Conservation (phyloP, 768 basidiomycete species). For the Termitomyces sp. region DNA sequence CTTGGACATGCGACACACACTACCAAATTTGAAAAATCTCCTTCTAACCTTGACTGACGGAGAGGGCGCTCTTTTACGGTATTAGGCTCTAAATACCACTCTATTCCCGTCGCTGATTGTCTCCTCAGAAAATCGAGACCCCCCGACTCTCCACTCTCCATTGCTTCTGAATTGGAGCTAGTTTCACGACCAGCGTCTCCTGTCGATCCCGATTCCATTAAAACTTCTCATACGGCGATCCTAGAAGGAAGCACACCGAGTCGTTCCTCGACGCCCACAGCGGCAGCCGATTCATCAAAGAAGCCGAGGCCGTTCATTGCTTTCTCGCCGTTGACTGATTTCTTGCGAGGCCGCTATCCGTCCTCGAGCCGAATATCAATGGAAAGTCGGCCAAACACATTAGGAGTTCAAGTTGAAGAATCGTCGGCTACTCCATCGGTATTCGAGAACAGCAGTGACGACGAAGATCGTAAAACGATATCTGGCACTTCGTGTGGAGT, state of each 20-base stretch:
- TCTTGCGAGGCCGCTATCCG: constrained; percentile 58
- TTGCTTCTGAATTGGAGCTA: constrained; percentile 18
- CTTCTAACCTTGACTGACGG: constrained; percentile 80
- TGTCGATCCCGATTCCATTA: constrained; percentile 19
- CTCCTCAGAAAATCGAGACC: constrained; percentile 15
- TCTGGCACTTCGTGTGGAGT: constrained; percentile 6
- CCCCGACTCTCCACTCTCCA: constrained; percentile 21
- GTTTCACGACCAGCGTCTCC: constrained; percentile 18
- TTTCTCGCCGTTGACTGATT: constrained; percentile 58
- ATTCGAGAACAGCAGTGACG: constrained; percentile 23
- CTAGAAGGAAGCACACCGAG: constrained; percentile 39
- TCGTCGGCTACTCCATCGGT: constrained; percentile 2
- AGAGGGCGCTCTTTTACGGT: constrained; percentile 45
- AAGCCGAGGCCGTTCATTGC: constrained; percentile 47
- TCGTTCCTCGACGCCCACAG: constrained; percentile 55
- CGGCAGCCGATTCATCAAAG: constrained; percentile 30
- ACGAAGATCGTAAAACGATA: constrained; percentile 40
- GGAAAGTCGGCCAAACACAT: constrained; percentile 10
- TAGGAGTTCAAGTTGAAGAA: constrained; percentile 12
- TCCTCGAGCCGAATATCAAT: constrained; percentile 29
- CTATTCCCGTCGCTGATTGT: constrained; percentile 14
- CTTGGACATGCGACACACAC: constrained; percentile 90
- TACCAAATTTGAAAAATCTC: constrained; percentile 94
- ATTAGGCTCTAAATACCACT: constrained; percentile 19
- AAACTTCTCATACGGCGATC: constrained; percentile 21